Evolutionary conservation across 805 yeast species (phyloP), one percentile per base, ranked within the genome.

Genomic region (Metschnikowia drakensbergensis): DNA sequence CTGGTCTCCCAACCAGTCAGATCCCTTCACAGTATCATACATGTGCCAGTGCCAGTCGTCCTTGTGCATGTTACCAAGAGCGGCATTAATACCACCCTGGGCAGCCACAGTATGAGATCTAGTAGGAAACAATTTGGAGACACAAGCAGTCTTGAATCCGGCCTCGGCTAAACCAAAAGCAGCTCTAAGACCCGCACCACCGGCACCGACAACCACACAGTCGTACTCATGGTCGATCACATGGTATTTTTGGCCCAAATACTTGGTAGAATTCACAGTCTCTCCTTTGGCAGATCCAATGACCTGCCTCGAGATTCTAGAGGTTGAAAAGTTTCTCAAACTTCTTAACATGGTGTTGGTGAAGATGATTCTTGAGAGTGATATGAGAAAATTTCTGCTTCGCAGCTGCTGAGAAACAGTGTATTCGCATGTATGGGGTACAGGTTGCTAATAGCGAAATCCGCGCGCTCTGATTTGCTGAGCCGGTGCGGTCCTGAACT

Each of bases 41-140:
- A 92, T 91, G 72, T 92, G 99, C 97, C 98, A 94, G 72, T 88
- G 96, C 99, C 99, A 92, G 76, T 91, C 91, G 71, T 92, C 99
- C 59, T 81, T 79, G 76, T 94, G 98, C 96, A 92, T 92, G 79
- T 92, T 92, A 60, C 98, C 99, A 57, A 92, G 79, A 29, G 99
- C 99, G 58, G 98, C 99, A 65, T 92, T 92, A 73, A 92, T 94
- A 76, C 99, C 99, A 74, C 99, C 99, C 74, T 92, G 99, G 45
- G 99, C 99, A 49, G 98, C 98, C 45, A 92, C 99, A 22, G 99
- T 92, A 69, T 92, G 99, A 17, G 97, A 91, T 75, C 99, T 86
- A 29, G 99, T 92, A 48, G 98, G 99, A 80, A 92, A 92, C 63
- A 92, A 81, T 74, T 92, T 92, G 58, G 97, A 85, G 60, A 92